These are phyloP conservation scores for Volvox reticuliferus DNA, from an alignment of 139 green algal species.

Conservation along the genomic window DNA sequence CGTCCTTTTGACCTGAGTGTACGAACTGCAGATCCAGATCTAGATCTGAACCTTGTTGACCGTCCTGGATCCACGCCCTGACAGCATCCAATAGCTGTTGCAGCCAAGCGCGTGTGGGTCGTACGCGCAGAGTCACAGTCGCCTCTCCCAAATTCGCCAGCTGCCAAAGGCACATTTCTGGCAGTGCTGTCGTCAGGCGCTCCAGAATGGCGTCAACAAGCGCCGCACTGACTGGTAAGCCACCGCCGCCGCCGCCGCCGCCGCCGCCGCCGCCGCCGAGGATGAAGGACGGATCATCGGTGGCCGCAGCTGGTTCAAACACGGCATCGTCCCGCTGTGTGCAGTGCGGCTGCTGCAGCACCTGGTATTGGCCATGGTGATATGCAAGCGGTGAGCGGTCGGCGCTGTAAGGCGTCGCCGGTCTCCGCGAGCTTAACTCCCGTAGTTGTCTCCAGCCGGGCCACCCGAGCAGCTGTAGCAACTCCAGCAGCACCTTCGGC, in stretches of 20 bases:
- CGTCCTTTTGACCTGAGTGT: background rate
- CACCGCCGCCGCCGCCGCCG: background rate
- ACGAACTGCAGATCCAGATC: background rate
- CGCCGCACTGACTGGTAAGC: conserved; percentile 5
- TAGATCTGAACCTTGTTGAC: background rate
- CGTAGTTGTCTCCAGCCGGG: background rate
- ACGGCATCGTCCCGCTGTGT: no score
- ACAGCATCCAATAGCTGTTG: background rate
- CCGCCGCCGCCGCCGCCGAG: no score
- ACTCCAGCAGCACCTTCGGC: background rate
- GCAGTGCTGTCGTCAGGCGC: background rate
- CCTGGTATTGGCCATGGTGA: background rate
- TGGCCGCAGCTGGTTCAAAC: no score
- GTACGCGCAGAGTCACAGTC: background rate
- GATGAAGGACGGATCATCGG: background rate
- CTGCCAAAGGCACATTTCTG: background rate
- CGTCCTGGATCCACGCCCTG: background rate
- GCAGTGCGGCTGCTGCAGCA: background rate
- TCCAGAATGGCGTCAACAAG: background rate
- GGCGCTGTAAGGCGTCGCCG: background rate
- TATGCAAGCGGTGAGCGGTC: no score
- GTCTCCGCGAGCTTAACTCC: background rate
- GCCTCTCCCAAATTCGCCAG: background rate
- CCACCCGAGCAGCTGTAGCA: conserved; percentile 33
- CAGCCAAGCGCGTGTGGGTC: background rate